phyloP scores from a whole-genome alignment of 2,329 filamentous ascomycete species.

The Aspergillus viridinutans region DNA sequence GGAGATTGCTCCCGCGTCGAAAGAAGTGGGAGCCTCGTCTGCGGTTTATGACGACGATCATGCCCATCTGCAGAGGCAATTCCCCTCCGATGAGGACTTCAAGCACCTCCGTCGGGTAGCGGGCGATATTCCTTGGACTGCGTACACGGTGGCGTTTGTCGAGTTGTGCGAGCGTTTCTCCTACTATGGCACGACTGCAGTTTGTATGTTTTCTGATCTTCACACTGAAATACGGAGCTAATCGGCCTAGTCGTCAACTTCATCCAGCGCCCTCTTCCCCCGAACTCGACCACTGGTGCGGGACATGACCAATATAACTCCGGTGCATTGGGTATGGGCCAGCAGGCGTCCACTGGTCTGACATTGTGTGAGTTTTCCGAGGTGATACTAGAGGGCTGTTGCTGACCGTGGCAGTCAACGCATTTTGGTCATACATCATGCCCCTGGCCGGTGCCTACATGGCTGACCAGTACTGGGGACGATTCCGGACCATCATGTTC shows the following conservation, averaged over 20 bases:
- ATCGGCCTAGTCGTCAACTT: constrained; percentile 54
- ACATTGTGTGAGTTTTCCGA: constrained; percentile 39
- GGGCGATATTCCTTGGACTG: constrained; percentile 54
- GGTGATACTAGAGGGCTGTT: background rate
- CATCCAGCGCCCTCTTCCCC: constrained; percentile 54
- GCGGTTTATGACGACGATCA: constrained; percentile 1
- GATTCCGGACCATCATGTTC: constrained; percentile 66
- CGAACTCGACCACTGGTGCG: constrained; percentile 51
- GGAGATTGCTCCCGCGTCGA: constrained; percentile 3
- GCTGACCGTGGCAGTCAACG: constrained; percentile 43
- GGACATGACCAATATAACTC: constrained; percentile 24
- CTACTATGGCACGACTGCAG: constrained; percentile 67
- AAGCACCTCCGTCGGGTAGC: constrained; percentile 32
- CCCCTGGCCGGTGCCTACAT: constrained; percentile 56
- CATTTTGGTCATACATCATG: constrained; percentile 60
- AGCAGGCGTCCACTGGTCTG: constrained; percentile 51
- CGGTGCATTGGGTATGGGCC: constrained; percentile 57
- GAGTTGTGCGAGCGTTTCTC: constrained; percentile 74
- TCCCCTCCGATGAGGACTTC: constrained; percentile 34
- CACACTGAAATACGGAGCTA: background rate
- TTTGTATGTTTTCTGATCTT: constrained; percentile 49
- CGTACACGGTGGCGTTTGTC: constrained; percentile 67
- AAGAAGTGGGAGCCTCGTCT: background rate
- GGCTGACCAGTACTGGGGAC: constrained; percentile 66
- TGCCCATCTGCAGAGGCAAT: constrained; percentile 3